phyloP scores from a whole-genome alignment of 1,284 basidiomycete species.

The Athelia psychrophila region DNA sequence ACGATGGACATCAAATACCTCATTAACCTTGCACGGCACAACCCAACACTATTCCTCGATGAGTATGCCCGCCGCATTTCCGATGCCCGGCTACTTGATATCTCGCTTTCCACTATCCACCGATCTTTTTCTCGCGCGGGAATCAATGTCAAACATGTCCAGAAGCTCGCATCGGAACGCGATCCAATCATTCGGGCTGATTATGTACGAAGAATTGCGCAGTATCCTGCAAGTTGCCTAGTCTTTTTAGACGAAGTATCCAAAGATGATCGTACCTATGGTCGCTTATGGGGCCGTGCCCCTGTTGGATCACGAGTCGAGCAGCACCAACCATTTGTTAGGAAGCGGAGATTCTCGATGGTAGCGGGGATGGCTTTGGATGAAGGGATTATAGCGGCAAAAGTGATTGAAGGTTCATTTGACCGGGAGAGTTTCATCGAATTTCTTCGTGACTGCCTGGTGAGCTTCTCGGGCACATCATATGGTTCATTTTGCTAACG shows the following conservation, averaged over 20 bases:
- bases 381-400: slow-evolving; percentile 17
- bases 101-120: slow-evolving; percentile 17
- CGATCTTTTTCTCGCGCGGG: slow-evolving; percentile 10
- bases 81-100: slow-evolving; percentile 9
- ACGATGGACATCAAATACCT: slow-evolving; percentile 10
- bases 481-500: neutral
- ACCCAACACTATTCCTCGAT: slow-evolving; percentile 21
- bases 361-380: slow-evolving; percentile 17
- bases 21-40: slow-evolving; percentile 12
- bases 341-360: slow-evolving; percentile 15
- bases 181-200: slow-evolving; percentile 14
- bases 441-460: slow-evolving; percentile 18
- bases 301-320: slow-evolving; percentile 12
- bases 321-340: slow-evolving; percentile 17
- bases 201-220: slow-evolving; percentile 15
- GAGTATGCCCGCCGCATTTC: slow-evolving; percentile 15
- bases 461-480: slow-evolving; percentile 6
- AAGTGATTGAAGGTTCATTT: slow-evolving; percentile 20
- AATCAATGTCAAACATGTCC: slow-evolving; percentile 18
- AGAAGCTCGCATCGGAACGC: slow-evolving; percentile 20
- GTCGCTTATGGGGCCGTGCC: slow-evolving; percentile 16
- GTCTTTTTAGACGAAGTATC: slow-evolving; percentile 21
- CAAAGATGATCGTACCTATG: slow-evolving; percentile 24
- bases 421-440: slow-evolving; percentile 14
- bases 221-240: slow-evolving; percentile 18